These are phyloP conservation scores for Lodderomyces orthopsilosis DNA, from an alignment of 1,139 yeast genomes.

Conservation along the genomic window DNA sequence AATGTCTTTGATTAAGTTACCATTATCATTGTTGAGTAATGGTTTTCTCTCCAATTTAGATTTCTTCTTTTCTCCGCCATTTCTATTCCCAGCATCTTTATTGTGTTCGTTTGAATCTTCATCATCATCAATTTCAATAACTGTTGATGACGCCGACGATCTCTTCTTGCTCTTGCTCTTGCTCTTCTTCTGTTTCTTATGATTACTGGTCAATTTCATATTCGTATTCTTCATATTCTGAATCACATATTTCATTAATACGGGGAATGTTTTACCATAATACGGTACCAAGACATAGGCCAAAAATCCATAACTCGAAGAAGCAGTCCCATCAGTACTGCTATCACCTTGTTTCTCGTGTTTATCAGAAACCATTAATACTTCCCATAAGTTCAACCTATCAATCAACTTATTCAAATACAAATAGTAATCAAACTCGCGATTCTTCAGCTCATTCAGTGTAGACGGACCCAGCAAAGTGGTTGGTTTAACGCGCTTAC, in stretches of 20 bases:
- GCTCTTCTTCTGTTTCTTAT: not conserved
- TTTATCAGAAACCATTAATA: constrained; percentile 25
- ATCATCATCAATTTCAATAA: not conserved
- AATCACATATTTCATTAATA: constrained; percentile 44
- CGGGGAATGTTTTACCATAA: constrained; percentile 49
- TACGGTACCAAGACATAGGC: constrained; percentile 56
- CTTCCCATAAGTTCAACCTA: constrained; percentile 55
- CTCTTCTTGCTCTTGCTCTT: not conserved
- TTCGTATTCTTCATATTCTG: constrained; percentile 50
- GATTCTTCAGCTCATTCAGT: not conserved
- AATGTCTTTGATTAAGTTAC: constrained; percentile 3
- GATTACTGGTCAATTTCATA: constrained; percentile 22
- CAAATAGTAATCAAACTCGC: constrained; percentile 14
- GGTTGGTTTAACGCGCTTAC: not conserved
- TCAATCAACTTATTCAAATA: constrained; percentile 47
- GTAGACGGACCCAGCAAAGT: not conserved
- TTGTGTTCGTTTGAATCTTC: not conserved
- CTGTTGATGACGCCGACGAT: not conserved
- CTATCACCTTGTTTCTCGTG: not conserved
- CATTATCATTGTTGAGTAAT: not conserved
- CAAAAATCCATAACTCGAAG: constrained; percentile 41
- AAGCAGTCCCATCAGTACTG: constrained; percentile 22
- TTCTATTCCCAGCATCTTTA: not conserved
- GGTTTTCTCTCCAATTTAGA: not conserved
- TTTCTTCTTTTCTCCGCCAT: not conserved